A percentile compares a stretch with the other conserved stretches of the same genome.
Conservation (phyloP, 176 grass and related monocot species). For the Aegilops umbellulata region DNA sequence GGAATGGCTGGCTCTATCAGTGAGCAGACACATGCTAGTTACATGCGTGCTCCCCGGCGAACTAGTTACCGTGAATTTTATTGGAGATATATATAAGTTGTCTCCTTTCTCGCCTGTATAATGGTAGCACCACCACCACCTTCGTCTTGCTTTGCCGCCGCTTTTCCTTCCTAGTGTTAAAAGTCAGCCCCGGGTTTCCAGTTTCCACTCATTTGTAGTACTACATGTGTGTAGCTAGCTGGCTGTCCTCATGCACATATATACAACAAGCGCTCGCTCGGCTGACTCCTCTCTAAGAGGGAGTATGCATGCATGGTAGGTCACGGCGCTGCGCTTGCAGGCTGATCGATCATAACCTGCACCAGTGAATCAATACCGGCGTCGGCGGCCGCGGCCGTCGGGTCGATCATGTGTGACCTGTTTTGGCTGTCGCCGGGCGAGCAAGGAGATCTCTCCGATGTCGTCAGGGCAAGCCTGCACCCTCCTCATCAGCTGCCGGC, state of each 20-base stretch:
- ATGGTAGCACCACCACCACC: not conserved
- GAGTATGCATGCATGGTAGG: not conserved
- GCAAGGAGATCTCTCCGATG: slow-evolving; percentile 71
- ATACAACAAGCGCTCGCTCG: not conserved
- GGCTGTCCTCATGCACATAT: not conserved
- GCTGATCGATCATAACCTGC: not conserved
- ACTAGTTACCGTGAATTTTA: not conserved
- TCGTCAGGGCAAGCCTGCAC: slow-evolving; percentile 49
- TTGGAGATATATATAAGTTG: not conserved
- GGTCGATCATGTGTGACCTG: slow-evolving; percentile 65
- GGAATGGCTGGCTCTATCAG: not conserved
- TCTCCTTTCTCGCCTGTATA: not conserved
- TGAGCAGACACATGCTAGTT: not conserved
- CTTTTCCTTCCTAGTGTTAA: not conserved
- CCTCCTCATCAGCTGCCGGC: not conserved
- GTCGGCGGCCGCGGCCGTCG: not conserved
- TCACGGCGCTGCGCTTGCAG: not conserved
- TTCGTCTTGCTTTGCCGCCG: not conserved
- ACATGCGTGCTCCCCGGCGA: not conserved
- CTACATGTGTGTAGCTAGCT: not conserved
- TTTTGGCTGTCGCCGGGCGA: slow-evolving; percentile 66
- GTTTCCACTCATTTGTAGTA: not conserved
- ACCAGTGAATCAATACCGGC: not conserved
- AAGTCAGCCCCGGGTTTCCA: not conserved
- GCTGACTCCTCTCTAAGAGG: not conserved